phyloP scores from a whole-genome alignment of 495 filamentous ascomycete genomes.

The Podospora pseudocomata region DNA sequence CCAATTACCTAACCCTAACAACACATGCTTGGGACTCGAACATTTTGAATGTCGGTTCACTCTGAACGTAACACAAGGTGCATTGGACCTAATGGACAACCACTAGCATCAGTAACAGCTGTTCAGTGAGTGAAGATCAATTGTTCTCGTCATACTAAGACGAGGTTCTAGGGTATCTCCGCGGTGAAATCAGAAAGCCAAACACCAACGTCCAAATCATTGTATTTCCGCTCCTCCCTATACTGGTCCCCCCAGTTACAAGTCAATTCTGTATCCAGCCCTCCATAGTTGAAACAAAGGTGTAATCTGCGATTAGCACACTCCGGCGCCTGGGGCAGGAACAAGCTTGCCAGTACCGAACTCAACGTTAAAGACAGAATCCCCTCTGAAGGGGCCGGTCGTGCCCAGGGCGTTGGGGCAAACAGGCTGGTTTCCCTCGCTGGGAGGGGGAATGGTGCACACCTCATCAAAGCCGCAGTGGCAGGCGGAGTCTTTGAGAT shows the following conservation, averaged over 20 bases:
- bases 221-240: not conserved
- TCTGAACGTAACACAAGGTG: not conserved
- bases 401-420: slow-evolving; percentile 36
- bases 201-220: not conserved
- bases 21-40: not conserved
- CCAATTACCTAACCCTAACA: not conserved
- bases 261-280: not conserved
- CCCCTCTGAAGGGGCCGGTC: slow-evolving; percentile 7
- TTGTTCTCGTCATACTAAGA: not conserved
- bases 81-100: not conserved
- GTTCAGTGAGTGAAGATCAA: not conserved
- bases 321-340: not conserved
- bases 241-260: not conserved
- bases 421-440: slow-evolving; percentile 37
- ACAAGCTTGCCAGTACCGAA: slow-evolving; percentile 30
- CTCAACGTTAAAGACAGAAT: slow-evolving; percentile 36
- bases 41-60: not conserved
- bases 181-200: not conserved
- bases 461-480: slow-evolving; percentile 38
- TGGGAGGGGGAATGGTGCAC: slow-evolving; percentile 35
- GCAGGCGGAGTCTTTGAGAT: slow-evolving; percentile 37
- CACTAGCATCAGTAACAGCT: not conserved
- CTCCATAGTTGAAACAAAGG: not conserved
- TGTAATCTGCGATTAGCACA: not conserved
- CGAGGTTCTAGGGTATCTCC: not conserved